Conservation (phyloP, 495 filamentous ascomycete genomes). For the Trypethelium eluteriae region DNA sequence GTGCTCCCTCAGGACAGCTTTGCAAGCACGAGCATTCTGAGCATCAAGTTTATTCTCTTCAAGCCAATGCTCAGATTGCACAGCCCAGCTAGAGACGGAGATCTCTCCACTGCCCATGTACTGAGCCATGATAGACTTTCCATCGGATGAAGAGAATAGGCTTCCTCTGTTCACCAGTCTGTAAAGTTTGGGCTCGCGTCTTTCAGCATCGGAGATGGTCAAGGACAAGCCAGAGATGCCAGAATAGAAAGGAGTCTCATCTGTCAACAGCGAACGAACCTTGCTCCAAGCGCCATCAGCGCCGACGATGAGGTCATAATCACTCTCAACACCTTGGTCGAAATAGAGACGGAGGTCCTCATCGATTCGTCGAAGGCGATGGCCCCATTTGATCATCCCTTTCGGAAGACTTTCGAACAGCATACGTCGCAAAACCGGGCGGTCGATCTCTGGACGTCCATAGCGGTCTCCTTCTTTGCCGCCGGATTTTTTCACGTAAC, state of each 20-base stretch:
- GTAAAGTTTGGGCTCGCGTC: constrained; percentile 32
- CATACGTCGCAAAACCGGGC: constrained; percentile 37
- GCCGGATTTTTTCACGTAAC: constrained; percentile 16
- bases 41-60: constrained; percentile 32
- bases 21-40: constrained; percentile 14
- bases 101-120: constrained; percentile 43
- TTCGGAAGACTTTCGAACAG: constrained; percentile 37
- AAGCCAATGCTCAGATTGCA: constrained; percentile 36
- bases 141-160: constrained; percentile 39
- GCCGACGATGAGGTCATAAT: constrained; percentile 51
- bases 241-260: constrained; percentile 44
- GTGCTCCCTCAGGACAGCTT: constrained; percentile 9
- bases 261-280: constrained; percentile 43
- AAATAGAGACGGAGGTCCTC: constrained; percentile 27
- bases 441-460: constrained; percentile 37
- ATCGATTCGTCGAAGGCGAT: constrained; percentile 17
- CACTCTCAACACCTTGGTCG: constrained; percentile 24
- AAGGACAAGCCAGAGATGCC: constrained; percentile 33
- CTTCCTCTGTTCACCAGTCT: constrained; percentile 40
- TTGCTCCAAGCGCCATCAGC: constrained; percentile 57
- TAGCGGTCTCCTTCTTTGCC: constrained; percentile 3
- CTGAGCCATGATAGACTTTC: constrained; percentile 37
- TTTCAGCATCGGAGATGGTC: constrained; percentile 30
- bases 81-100: constrained; percentile 26
- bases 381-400: constrained; percentile 30